phyloP scores from a whole-genome alignment of 1,284 basidiomycete species.

The Rhodotorula sp. region DNA sequence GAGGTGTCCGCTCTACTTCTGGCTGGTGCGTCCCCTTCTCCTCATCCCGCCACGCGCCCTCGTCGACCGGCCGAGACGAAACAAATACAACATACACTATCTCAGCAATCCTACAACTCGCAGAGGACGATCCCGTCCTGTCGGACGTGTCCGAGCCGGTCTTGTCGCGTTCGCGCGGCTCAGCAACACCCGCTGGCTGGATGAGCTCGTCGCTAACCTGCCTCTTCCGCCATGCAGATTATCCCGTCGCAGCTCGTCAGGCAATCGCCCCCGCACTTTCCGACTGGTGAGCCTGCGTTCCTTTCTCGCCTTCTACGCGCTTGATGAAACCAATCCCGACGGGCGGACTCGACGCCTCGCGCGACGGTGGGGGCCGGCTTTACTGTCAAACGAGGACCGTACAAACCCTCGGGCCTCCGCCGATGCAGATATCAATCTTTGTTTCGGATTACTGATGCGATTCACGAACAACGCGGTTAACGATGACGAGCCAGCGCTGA shows the following conservation, averaged over 20 bases:
- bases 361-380: constrained; percentile 21
- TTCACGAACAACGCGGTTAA: background rate
- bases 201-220: background rate
- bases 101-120: constrained; percentile 34
- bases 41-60: background rate
- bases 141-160: constrained; percentile 32
- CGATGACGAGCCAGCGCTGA: background rate
- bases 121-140: constrained; percentile 29
- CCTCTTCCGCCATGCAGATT: background rate
- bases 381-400: constrained; percentile 32
- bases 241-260: no score
- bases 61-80: constrained; percentile 10
- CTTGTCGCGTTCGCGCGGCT: background rate
- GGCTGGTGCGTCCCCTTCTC: background rate
- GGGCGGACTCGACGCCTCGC: constrained; percentile 30
- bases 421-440: constrained; percentile 35
- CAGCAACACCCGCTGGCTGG: background rate
- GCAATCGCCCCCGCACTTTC: background rate
- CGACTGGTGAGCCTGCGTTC: background rate
- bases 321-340: constrained; percentile 32
- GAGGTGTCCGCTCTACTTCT: no score
- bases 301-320: background rate
- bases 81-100: constrained; percentile 29
- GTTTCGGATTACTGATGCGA: constrained; percentile 33
- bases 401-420: constrained; percentile 32